Conservation (phyloP, 441 rosid species). For the Syzygium syzygioides region DNA sequence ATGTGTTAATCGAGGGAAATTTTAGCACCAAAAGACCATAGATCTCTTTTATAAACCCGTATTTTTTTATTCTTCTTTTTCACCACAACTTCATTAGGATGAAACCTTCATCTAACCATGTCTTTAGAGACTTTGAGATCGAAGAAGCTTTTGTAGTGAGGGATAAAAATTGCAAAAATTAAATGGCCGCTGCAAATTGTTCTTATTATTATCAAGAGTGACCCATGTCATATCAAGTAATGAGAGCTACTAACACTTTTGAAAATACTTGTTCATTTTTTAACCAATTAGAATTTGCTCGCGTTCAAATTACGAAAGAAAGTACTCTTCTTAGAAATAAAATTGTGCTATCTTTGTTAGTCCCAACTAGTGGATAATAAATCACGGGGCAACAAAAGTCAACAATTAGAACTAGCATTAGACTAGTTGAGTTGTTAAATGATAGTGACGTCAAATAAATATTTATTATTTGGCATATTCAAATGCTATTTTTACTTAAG, state of each 20-base stretch:
- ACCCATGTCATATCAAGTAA: too few relatives aligned
- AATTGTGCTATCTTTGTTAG: too few relatives aligned
- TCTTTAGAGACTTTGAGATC: background rate
- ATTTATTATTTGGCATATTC: background rate
- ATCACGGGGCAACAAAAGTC: background rate
- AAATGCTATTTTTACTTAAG: background rate
- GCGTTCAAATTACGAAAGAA: background rate
- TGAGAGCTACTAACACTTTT: too few relatives aligned
- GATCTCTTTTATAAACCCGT: background rate
- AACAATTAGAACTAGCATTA: background rate
- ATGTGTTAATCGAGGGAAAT: too few relatives aligned
- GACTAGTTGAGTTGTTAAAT: background rate
- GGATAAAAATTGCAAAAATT: background rate
- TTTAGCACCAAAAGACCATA: background rate
- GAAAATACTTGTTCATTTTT: too few relatives aligned
- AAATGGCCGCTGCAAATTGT: too few relatives aligned
- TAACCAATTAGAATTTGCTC: background rate
- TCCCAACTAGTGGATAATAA: too few relatives aligned
- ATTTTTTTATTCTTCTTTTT: too few relatives aligned
- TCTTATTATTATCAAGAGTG: too few relatives aligned
- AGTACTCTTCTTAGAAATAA: too few relatives aligned
- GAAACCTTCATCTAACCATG: background rate
- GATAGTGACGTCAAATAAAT: background rate
- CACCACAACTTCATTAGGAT: background rate
- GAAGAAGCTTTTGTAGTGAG: background rate